Conservation (phyloP, 176 grass and related monocot species). For the Miscanthus lutarioriparius region DNA sequence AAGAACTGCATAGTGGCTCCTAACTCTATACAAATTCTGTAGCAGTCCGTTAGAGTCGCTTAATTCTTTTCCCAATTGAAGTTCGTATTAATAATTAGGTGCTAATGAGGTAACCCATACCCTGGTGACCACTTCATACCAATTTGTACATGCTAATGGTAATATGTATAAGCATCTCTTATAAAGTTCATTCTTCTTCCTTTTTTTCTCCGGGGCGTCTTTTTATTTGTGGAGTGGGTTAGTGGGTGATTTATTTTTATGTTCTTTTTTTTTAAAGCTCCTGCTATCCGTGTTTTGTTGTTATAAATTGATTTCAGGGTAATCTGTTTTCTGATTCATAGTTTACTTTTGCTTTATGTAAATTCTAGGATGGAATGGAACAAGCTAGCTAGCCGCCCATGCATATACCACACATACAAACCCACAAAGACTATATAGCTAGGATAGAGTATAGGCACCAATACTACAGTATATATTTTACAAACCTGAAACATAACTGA, state of each 20-base stretch:
- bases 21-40: not conserved
- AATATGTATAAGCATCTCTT: constrained; percentile 1
- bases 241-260: not conserved
- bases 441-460: not conserved
- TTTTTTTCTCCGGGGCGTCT: not conserved
- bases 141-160: constrained; percentile 4
- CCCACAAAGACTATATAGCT: not conserved
- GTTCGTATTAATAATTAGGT: constrained; percentile 4
- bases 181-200: not conserved
- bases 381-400: not conserved
- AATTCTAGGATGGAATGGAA: not conserved
- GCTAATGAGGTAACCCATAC: constrained; percentile 4
- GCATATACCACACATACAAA: not conserved
- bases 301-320: not conserved
- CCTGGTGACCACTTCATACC: not conserved
- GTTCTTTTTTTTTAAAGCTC: too few species aligned
- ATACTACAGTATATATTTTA: not conserved
- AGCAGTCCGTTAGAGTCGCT: not conserved
- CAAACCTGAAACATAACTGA: not conserved
- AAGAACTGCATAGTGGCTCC: not conserved
- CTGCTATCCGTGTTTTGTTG: not conserved
- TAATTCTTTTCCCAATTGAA: not conserved
- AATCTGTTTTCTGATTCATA: not conserved
- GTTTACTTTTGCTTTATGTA: not conserved
- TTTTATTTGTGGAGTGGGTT: not conserved